A percentile compares a stretch with the other conserved stretches of the same genome.
phyloP scores from a whole-genome alignment of 169 alveolate genomes.

The Plasmodium gallinaceum region DNA sequence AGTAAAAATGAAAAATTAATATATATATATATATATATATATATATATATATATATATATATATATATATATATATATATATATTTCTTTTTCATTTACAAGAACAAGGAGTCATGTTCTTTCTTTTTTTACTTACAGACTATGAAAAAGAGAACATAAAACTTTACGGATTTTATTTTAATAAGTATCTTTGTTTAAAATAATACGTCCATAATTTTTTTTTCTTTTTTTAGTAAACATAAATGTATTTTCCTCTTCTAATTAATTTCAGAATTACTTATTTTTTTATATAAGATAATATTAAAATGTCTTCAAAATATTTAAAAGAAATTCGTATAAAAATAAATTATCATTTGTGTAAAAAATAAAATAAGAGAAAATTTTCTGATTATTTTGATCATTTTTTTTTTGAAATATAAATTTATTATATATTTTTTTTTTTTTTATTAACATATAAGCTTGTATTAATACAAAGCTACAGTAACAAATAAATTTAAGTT shows the following conservation, averaged over 20 bases:
- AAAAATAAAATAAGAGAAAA: constrained; percentile 19
- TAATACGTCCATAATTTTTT: constrained; percentile 10
- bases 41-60: too few relatives aligned
- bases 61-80: too few relatives aligned
- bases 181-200: constrained; percentile 3
- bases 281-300: not conserved
- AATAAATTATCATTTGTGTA: not conserved
- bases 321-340: not conserved
- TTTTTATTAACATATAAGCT: constrained; percentile 26
- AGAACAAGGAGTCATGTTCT: not conserved
- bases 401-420: constrained; percentile 19
- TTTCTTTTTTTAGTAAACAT: not conserved
- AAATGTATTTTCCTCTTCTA: constrained; percentile 10
- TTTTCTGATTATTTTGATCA: not conserved
- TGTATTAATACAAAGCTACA: constrained; percentile 26
- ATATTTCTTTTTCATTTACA: too few relatives aligned
- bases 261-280: not conserved
- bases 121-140: too few relatives aligned
- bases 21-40: not conserved
- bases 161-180: not conserved
- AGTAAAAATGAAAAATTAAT: not conserved
- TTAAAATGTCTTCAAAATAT: too few relatives aligned
- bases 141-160: too few relatives aligned
- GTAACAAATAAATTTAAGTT: not conserved
- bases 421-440: constrained; percentile 23